Percentiles rank a stretch among this genome's conserved stretches.
Conservation (phyloP, 306 rosid genomes). For the Abrus pulchellus region DNA sequence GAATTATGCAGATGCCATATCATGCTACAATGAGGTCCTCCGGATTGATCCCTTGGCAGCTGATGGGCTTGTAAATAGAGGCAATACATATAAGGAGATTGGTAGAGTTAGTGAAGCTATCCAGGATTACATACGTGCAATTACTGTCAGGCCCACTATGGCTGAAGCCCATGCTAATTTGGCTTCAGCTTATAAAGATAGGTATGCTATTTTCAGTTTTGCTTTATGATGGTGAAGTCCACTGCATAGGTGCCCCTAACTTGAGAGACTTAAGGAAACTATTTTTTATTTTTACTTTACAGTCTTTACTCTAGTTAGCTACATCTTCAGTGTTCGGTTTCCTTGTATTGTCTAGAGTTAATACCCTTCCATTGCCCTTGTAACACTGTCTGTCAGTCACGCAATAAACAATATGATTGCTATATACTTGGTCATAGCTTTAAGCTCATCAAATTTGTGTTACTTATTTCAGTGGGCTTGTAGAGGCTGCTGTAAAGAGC, state of each 20-base stretch:
- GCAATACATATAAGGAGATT: slow-evolving; percentile 96
- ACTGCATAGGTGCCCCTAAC: neutral
- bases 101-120: slow-evolving; percentile 98
- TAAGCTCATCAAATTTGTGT: slow-evolving; percentile 28
- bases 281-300: neutral
- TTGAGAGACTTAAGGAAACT: neutral
- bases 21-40: slow-evolving; percentile 98
- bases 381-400: slow-evolving; percentile 12
- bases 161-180: slow-evolving; percentile 99
- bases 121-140: slow-evolving; percentile 86
- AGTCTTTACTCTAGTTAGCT: slow-evolving; percentile 1
- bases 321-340: neutral
- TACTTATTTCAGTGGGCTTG: slow-evolving; percentile 77
- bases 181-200: slow-evolving; percentile 99
- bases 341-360: neutral
- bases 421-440: slow-evolving; percentile 8
- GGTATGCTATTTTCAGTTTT: slow-evolving; percentile 55
- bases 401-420: neutral
- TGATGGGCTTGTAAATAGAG: slow-evolving; percentile 98
- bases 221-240: slow-evolving; percentile 6
- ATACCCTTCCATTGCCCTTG: slow-evolving; percentile 5
- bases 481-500: slow-evolving; percentile 91
- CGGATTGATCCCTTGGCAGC: slow-evolving; percentile 99
- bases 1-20: slow-evolving; percentile 94
- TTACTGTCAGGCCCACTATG: slow-evolving; percentile 84